Evolutionary conservation across 2,329 filamentous ascomycete species (phyloP).

Genomic region (Diplodia sapinea): DNA sequence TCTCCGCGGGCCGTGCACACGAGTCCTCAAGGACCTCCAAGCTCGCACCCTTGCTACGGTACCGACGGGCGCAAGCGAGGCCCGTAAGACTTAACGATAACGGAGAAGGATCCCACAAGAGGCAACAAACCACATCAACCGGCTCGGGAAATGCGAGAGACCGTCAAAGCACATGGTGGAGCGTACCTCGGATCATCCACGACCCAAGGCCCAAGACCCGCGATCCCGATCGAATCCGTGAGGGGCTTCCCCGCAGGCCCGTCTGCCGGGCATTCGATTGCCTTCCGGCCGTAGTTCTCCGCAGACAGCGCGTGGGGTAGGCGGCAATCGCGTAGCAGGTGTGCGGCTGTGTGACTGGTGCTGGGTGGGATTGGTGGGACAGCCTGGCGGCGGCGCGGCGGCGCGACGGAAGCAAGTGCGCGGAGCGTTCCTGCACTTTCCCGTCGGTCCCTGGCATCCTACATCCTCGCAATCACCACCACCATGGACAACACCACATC

Average conservation of each 20-base stretch:
- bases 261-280: background rate
- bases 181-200: background rate
- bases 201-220: background rate
- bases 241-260: background rate
- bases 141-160: background rate
- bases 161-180: background rate
- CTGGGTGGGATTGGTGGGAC: no score
- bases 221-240: background rate
- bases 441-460: no score
- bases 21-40: background rate
- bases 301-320: background rate
- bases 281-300: background rate
- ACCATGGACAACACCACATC: background rate
- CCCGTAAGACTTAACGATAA: constrained; percentile 7
- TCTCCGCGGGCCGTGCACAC: background rate
- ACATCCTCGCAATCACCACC: background rate
- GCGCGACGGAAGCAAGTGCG: no score
- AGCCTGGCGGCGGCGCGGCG: no score
- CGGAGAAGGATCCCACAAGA: background rate
- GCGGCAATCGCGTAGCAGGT: background rate
- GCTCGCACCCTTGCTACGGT: no score
- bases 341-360: no score
- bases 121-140: background rate
- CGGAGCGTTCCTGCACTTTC: background rate
- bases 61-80: constrained; percentile 9